Evolutionary conservation across 176 grass and related monocot genomes (phyloP).

Genomic region (Triticum timopheevii): DNA sequence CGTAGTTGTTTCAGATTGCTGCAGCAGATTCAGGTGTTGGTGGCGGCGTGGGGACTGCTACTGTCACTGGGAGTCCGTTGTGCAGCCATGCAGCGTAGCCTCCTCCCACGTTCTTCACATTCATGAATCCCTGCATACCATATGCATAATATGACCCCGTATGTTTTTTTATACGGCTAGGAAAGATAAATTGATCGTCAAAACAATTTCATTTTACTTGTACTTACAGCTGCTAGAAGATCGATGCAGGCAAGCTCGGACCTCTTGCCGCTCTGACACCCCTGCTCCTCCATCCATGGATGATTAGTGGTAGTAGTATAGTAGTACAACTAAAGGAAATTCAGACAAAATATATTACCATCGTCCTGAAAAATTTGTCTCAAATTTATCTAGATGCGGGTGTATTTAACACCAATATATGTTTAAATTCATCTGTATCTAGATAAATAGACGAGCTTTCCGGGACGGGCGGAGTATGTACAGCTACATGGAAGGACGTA

Average conservation of each 20-base stretch:
- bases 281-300: slow-evolving; percentile 10
- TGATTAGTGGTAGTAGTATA: too few species aligned
- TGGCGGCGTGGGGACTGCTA: background rate
- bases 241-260: slow-evolving; percentile 64
- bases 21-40: background rate
- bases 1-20: background rate
- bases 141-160: too few species aligned
- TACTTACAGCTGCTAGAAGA: slow-evolving; percentile 36
- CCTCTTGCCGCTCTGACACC: slow-evolving; percentile 69
- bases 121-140: slow-evolving; percentile 35
- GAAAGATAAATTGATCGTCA: too few species aligned
- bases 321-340: background rate
- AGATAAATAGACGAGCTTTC: too few species aligned
- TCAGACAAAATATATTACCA: background rate
- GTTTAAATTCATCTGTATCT: too few species aligned
- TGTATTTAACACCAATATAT: too few species aligned
- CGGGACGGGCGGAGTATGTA: too few species aligned
- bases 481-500: background rate
- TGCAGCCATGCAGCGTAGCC: slow-evolving; percentile 30
- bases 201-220: background rate
- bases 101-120: slow-evolving; percentile 45
- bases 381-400: too few species aligned
- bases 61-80: background rate
- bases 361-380: too few species aligned
- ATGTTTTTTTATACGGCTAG: background rate